These are phyloP conservation scores for Ruellia speciosa DNA, from an alignment of 305 asterid genomes.

Conservation along the genomic window DNA sequence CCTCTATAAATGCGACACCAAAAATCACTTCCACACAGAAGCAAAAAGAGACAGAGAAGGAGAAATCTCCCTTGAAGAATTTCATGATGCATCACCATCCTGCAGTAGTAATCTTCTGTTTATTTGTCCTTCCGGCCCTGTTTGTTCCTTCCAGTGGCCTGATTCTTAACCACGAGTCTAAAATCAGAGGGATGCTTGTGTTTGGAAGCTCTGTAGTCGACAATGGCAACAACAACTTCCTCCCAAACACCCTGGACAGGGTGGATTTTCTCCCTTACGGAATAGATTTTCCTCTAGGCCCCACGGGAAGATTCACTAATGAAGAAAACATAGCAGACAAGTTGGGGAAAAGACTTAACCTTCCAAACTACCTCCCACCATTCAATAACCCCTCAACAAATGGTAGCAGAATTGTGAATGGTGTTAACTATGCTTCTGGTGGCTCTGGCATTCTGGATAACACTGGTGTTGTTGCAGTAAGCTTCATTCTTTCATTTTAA, in stretches of 20 bases:
- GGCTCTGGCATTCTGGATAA: constrained; percentile 70
- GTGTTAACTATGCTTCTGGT: constrained; percentile 72
- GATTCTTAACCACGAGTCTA: neutral
- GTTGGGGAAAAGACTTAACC: constrained; percentile 32
- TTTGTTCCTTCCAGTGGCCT: neutral
- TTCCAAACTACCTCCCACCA: constrained; percentile 42
- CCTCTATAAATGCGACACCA: too few species aligned
- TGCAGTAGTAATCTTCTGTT: neutral
- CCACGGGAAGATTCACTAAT: constrained; percentile 65
- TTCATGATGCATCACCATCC: neutral
- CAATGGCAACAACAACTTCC: constrained; percentile 70
- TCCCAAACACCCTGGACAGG: constrained; percentile 36
- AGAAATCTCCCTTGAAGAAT: too few species aligned
- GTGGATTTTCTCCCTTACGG: constrained; percentile 65
- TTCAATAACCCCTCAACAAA: constrained; percentile 51
- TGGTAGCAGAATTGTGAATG: constrained; percentile 41
- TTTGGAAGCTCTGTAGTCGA: constrained; percentile 80
- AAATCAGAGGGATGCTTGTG: constrained; percentile 52
- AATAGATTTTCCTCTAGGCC: constrained; percentile 46
- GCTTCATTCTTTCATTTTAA: neutral
- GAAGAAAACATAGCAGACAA: constrained; percentile 51
- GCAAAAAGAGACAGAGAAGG: neutral
- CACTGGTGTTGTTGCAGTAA: constrained; percentile 47
- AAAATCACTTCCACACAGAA: neutral
- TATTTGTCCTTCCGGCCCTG: neutral